These are phyloP conservation scores for Smithsoniella earleae DNA, from an alignment of 163 green algal species.

Conservation along the genomic window DNA sequence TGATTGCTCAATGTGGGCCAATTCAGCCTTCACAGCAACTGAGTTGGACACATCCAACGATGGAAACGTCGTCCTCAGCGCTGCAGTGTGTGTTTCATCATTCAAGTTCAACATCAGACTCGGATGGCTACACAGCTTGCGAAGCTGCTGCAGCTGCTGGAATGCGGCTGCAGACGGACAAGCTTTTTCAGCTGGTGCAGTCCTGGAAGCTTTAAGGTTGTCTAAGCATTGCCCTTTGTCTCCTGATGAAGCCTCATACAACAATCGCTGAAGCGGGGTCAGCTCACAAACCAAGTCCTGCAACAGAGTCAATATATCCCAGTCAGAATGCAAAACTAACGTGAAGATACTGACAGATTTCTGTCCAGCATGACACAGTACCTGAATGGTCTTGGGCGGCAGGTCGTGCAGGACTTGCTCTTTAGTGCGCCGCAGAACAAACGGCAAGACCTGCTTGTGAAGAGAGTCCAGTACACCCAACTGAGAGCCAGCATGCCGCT, in stretches of 20 bases:
- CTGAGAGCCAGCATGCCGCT: slow-evolving; percentile 10
- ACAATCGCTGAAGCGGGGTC: slow-evolving; percentile 51
- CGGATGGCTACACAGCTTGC: slow-evolving; percentile 92
- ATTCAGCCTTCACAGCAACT: slow-evolving; percentile 30
- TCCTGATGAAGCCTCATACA: slow-evolving; percentile 69
- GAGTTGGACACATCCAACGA: slow-evolving; percentile 33
- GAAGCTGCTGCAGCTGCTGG: slow-evolving; percentile 82
- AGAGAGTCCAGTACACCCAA: slow-evolving; percentile 60
- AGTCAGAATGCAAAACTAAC: too few relatives aligned
- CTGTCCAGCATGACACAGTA: too few relatives aligned
- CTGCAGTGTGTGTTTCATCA: slow-evolving; percentile 36
- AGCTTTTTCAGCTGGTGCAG: too few relatives aligned
- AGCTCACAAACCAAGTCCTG: slow-evolving; percentile 60
- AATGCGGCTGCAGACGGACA: slow-evolving; percentile 51
- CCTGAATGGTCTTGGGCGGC: slow-evolving; percentile 81
- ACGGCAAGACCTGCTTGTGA: slow-evolving; percentile 88
- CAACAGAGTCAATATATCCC: too few relatives aligned
- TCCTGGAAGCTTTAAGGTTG: too few relatives aligned
- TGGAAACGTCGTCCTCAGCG: slow-evolving; percentile 26
- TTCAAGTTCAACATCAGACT: slow-evolving; percentile 69
- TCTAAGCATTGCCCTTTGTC: too few relatives aligned
- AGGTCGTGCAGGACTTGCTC: slow-evolving; percentile 88
- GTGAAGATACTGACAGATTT: too few relatives aligned
- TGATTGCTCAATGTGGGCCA: slow-evolving; percentile 57
- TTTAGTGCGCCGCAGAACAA: slow-evolving; percentile 93